A percentile compares a stretch with the other conserved stretches of the same genome.
phyloP scores from a whole-genome alignment of 2,329 filamentous ascomycete genomes.

The Cladophialophora carrionii region DNA sequence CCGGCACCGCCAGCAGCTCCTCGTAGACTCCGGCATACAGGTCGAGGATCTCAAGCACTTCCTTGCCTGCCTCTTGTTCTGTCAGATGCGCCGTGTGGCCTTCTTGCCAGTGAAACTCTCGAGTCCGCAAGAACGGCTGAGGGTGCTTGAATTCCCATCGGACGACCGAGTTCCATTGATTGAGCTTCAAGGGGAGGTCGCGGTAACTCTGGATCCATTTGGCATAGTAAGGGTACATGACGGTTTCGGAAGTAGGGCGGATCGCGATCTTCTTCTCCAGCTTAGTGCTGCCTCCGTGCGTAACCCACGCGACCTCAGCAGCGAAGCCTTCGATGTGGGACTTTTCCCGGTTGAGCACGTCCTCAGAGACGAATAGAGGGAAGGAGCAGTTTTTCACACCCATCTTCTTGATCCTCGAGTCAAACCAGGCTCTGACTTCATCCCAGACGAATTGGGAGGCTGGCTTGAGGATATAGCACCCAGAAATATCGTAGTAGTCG shows the following conservation, averaged over 20 bases:
- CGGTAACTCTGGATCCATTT: constrained; percentile 97
- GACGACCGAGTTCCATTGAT: constrained; percentile 97
- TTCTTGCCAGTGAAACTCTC: constrained; percentile 98
- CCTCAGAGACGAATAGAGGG: constrained; percentile 90
- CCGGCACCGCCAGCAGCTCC: constrained; percentile 88
- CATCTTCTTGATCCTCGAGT: constrained; percentile 78
- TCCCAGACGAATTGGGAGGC: constrained; percentile 71
- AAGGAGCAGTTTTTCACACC: constrained; percentile 96
- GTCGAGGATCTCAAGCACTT: constrained; percentile 91
- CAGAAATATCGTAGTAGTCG: constrained; percentile 97
- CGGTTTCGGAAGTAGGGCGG: constrained; percentile 71
- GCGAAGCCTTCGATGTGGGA: constrained; percentile 99
- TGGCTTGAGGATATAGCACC: constrained; percentile 90
- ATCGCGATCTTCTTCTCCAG: constrained; percentile 79
- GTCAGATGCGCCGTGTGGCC: constrained; percentile 91
- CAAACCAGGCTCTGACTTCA: constrained; percentile 62
- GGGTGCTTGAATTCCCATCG: constrained; percentile 97
- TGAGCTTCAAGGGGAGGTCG: constrained; percentile 88
- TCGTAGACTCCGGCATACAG: constrained; percentile 91
- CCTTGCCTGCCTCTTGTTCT: constrained; percentile 75
- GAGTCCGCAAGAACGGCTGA: constrained; percentile 80
- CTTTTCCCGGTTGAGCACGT: constrained; percentile 85
- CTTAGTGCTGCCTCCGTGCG: constrained; percentile 80
- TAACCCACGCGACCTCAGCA: constrained; percentile 63
- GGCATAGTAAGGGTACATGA: constrained; percentile 95